Evolutionary conservation across 768 basidiomycete species (phyloP), one percentile per base, ranked within the genome.

Genomic region (Phaeolepiota aurea): DNA sequence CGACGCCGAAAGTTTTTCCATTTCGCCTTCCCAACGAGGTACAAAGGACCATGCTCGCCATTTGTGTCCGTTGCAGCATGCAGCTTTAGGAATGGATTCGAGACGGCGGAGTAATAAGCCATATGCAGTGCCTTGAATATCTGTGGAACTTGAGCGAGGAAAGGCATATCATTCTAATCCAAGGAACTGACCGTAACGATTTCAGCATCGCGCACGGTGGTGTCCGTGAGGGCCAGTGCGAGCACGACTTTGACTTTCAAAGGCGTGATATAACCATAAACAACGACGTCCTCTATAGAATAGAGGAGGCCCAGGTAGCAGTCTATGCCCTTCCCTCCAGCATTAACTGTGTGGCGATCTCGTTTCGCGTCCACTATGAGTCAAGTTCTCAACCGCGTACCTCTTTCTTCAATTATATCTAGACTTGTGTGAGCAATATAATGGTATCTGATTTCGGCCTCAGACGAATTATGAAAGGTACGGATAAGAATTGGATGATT

Each of bases 231-330:
- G 5, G 86, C 80, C 38, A 93, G 60, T 1, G 82, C 82, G 39
- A 93, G 54, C 43, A 94, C 73, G 51, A 94, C 89, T 66, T 91
- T 92, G 52, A 91, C 72, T 54, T 84, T 87, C 45, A 88, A 65
- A 10, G 90, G 87, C 7, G 88, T 91, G 37, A 91, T 76, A 61
- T 90, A 94, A 30, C 90, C 91, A 58, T 93, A 93, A 28, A 90
- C 87, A 2, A 87, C 89, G 37, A 88, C 83, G 49, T 93, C 90
- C 61, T 94, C 91, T 71, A 93, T 83, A n/a, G 82, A 74, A 57
- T 88, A 90, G 18, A 94, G 62, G 41, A 93, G 66, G 3, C 89
- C 90, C 25, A 91, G 71, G 54, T 92, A 94, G 54, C 83, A 82
- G 22, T 93, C 89, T 3, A 66, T 68, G 3, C 74, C 64, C 58